Conservation (phyloP, 140 eudicot genomes). For the Bidens hawaiensis region DNA sequence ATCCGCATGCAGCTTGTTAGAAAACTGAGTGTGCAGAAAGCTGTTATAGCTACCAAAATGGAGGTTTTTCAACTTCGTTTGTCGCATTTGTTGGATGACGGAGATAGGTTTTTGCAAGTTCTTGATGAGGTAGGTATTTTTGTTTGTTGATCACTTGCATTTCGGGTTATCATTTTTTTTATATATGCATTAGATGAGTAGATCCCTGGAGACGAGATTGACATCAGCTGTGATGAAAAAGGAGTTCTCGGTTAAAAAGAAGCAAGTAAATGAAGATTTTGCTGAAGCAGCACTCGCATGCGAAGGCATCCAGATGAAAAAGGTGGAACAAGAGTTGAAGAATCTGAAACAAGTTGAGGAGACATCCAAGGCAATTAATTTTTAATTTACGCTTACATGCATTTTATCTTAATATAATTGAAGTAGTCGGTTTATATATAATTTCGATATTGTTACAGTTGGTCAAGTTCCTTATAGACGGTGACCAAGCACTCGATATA, state of each 20-base stretch:
- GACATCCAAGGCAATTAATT: slow-evolving; percentile 42
- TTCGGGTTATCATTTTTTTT: no score
- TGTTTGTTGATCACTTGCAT: no score
- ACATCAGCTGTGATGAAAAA: slow-evolving; percentile 14
- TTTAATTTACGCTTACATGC: no score
- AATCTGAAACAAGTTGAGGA: slow-evolving; percentile 46
- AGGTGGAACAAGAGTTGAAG: slow-evolving; percentile 46
- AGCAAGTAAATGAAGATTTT: not conserved
- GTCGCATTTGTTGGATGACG: slow-evolving; percentile 41
- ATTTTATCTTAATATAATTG: not conserved
- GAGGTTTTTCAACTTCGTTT: not conserved
- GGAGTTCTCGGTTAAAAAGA: not conserved
- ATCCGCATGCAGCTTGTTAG: slow-evolving; percentile 7
- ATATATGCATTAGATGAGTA: slow-evolving; percentile 19
- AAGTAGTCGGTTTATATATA: not conserved
- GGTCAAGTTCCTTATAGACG: not conserved
- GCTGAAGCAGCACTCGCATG: not conserved
- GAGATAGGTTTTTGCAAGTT: slow-evolving; percentile 42
- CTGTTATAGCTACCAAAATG: not conserved
- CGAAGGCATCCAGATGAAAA: slow-evolving; percentile 4
- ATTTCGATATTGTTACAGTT: not conserved
- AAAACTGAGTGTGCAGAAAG: not conserved
- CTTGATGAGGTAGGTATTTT: slow-evolving; percentile 74
- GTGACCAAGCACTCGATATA: not conserved
- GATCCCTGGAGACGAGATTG: slow-evolving; percentile 26